Evolutionary conservation across 129 eudicot genomes (phyloP), one percentile per base, ranked within the genome.

Genomic region (Flaveria trinervia): DNA sequence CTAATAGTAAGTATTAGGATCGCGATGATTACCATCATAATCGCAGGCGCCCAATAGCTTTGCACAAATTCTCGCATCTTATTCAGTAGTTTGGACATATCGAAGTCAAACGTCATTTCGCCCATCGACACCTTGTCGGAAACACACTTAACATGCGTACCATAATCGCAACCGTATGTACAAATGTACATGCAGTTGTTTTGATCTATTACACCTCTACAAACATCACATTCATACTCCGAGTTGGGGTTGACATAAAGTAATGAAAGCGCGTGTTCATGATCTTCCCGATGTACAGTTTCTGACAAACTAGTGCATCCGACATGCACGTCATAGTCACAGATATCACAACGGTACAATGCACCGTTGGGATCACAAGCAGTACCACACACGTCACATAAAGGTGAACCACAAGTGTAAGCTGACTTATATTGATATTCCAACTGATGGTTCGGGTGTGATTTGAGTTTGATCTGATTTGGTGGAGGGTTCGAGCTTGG

Each of bases 101-200:
- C 78, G 33, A 78, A 17, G 39, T 50, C 67, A 22, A 45, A 70
- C 43, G 52, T 4, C 61, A 65, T 72, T 36, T 39, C 79, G 3
- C 43, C 55, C 74, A 72, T 72, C 17, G 44, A 14, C 46, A 41
- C 78, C 78, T 41, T n/a, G 1, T 23, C 62, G 1, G 61, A 0
- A 26, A 72, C 78, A 10, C 83, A 79, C 68, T 72, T 65, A 62
- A 71, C 68, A 30, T 79, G 83, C 46, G 51, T 64, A 25, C 78
- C 73, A 13, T 79, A 79, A 50, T 64, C 56, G 39, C 83, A 79
- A 64, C 65, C 77, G 26, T 73, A 72, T 15, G 15, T 10, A 72
- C 83, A 79, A 51, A 4, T 8, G 23, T 79, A 79, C 73, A 79
- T 79, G 66, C 66, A 71, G 30, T 79, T n/a, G 0, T 50, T 71